phyloP scores from a whole-genome alignment of 768 basidiomycete species.

The Strobilomyces confusus region DNA sequence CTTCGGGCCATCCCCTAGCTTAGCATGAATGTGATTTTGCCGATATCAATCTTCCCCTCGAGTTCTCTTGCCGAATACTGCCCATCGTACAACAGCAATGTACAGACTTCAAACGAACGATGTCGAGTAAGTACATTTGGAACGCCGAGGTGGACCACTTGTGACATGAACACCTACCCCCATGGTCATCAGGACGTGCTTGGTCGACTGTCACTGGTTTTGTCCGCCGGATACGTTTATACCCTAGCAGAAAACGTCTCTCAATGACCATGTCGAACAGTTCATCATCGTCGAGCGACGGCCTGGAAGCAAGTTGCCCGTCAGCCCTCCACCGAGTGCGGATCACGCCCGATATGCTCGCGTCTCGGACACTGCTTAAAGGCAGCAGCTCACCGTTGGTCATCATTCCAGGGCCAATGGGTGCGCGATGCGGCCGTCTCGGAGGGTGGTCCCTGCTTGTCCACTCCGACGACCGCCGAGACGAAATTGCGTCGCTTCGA shows the following conservation, averaged over 20 bases:
- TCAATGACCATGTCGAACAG: conserved; percentile 5
- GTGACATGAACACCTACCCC: not conserved
- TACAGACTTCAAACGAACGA: not conserved
- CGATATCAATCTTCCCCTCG: not conserved
- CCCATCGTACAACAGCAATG: conserved; percentile 2
- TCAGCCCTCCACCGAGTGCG: not conserved
- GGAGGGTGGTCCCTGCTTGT: not conserved
- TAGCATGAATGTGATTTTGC: conserved; percentile 4
- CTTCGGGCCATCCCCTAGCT: not conserved
- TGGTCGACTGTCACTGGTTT: not conserved
- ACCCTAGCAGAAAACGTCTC: conserved; percentile 9
- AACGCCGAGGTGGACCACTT: not conserved
- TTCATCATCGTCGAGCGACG: conserved; percentile 1
- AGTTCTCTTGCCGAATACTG: not conserved
- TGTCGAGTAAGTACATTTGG: not conserved
- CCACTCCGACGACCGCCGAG: conserved; percentile 5
- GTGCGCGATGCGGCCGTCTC: not conserved
- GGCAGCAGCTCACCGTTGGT: not conserved
- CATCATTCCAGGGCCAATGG: not conserved
- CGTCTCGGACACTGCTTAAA: not conserved
- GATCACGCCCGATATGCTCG: not conserved
- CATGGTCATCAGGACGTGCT: not conserved
- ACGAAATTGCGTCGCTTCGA: conserved; percentile 2
- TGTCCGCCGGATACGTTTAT: conserved; percentile 12
- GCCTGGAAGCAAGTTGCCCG: not conserved